Evolutionary conservation across 495 filamentous ascomycete species (phyloP).

Genomic region (Bathelium albidoporum): DNA sequence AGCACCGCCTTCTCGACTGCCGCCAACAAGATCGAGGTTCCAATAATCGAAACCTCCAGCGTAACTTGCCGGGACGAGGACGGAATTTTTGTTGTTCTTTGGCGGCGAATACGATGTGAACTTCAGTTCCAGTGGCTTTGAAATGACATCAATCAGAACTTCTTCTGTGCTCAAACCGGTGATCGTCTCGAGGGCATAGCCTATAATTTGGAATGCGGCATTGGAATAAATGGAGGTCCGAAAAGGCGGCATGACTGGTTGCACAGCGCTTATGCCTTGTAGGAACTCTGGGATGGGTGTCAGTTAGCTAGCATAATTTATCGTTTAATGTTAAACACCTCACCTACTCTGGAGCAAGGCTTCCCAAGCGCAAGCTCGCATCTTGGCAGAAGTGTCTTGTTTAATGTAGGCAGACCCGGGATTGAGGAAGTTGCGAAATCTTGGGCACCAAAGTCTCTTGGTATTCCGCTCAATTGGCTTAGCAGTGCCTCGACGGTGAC

Average conservation of each 20-base stretch:
- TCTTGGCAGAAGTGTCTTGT: not conserved
- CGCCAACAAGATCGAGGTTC: not conserved
- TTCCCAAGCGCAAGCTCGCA: too few relatives aligned
- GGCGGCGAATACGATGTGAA: conserved; percentile 31
- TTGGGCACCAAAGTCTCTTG: too few relatives aligned
- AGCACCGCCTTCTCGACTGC: conserved; percentile 5
- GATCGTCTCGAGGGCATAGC: conserved; percentile 12
- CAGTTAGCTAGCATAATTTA: too few relatives aligned
- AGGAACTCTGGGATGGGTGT: not conserved
- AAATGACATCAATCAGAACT: conserved; percentile 35
- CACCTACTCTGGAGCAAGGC: too few relatives aligned
- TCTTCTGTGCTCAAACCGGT: conserved; percentile 14
- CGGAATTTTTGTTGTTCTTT: conserved; percentile 21
- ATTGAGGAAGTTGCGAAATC: too few relatives aligned
- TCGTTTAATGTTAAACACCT: too few relatives aligned
- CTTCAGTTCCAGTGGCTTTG: conserved; percentile 38
- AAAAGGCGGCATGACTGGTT: conserved; percentile 7
- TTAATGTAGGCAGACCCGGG: too few relatives aligned
- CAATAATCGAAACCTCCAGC: not conserved
- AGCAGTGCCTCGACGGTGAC: conserved; percentile 16
- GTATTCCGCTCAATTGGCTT: conserved; percentile 7
- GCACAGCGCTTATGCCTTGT: not conserved
- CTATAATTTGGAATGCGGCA: conserved; percentile 14
- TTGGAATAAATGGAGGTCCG: conserved; percentile 13
- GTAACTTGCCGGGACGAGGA: conserved; percentile 22